Evolutionary conservation across 1,284 basidiomycete genomes (phyloP).

Genomic region (Apiotrichum gracile): DNA sequence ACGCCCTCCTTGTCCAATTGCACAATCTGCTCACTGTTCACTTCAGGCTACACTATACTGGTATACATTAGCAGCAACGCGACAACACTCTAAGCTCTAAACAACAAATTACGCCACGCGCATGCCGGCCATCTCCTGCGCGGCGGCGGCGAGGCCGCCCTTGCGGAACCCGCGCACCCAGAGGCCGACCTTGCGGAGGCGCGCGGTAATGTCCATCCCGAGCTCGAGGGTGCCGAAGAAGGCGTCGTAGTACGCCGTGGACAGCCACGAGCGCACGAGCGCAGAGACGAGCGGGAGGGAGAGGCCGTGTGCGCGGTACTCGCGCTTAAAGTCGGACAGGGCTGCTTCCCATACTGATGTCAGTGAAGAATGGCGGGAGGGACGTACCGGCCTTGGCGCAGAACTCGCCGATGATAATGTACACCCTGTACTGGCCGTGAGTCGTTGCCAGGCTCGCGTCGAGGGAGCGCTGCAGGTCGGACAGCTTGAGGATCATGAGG

Average conservation of each 20-base stretch:
- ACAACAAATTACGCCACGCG: too few relatives aligned
- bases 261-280: slow-evolving; percentile 15
- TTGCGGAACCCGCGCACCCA: slow-evolving; percentile 53
- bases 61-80: not conserved
- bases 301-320: slow-evolving; percentile 16
- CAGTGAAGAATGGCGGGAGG: not conserved
- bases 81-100: not conserved
- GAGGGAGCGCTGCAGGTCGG: slow-evolving; percentile 65
- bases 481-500: slow-evolving; percentile 44
- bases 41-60: not conserved
- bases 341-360: slow-evolving; percentile 80
- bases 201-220: slow-evolving; percentile 63
- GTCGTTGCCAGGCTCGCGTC: slow-evolving; percentile 54
- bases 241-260: slow-evolving; percentile 32
- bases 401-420: slow-evolving; percentile 85
- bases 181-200: slow-evolving; percentile 55
- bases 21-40: too few relatives aligned
- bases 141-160: slow-evolving; percentile 34
- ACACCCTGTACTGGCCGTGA: slow-evolving; percentile 67
- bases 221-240: slow-evolving; percentile 37
- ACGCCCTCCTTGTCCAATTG: too few relatives aligned
- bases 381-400: slow-evolving; percentile 54
- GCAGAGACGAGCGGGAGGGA: slow-evolving; percentile 17
- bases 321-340: slow-evolving; percentile 16
- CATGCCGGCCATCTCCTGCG: slow-evolving; percentile 37